phyloP scores from a whole-genome alignment of 495 filamentous ascomycete genomes.

The Darksidea phi region DNA sequence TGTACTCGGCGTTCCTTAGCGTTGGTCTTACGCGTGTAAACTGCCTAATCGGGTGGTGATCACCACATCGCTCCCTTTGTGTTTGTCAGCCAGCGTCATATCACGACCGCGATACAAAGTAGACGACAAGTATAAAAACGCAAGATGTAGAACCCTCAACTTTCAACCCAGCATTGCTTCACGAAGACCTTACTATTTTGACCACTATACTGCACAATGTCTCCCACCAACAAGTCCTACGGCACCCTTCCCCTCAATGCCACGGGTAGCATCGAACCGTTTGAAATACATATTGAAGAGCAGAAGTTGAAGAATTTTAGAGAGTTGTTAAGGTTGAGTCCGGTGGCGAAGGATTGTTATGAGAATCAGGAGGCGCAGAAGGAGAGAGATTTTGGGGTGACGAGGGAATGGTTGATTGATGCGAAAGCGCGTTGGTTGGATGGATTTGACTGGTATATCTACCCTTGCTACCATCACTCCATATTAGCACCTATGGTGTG shows the following conservation, averaged over 20 bases:
- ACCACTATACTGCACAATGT: background rate
- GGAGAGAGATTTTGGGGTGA: constrained; percentile 51
- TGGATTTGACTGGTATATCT: constrained; percentile 46
- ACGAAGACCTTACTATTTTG: too few relatives aligned
- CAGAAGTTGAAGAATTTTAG: constrained; percentile 18
- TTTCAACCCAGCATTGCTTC: too few relatives aligned
- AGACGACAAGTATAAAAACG: too few relatives aligned
- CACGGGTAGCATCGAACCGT: background rate
- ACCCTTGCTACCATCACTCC: too few relatives aligned
- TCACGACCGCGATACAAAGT: too few relatives aligned
- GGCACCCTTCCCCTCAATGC: background rate
- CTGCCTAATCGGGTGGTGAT: background rate
- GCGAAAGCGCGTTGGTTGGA: constrained; percentile 54
- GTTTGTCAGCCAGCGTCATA: too few relatives aligned
- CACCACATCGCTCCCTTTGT: background rate
- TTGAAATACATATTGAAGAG: constrained; percentile 13
- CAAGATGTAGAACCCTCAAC: too few relatives aligned
- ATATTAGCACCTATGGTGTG: too few relatives aligned
- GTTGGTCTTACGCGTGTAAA: constrained; percentile 9
- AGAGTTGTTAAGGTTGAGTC: constrained; percentile 2
- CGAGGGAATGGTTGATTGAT: constrained; percentile 54
- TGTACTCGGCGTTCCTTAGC: too few relatives aligned
- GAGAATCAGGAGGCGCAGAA: constrained; percentile 47
- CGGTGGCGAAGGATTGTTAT: constrained; percentile 14
- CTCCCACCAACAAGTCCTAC: background rate